Conservation (phyloP, 148 eudicot genomes). For the Spergularia marina region DNA sequence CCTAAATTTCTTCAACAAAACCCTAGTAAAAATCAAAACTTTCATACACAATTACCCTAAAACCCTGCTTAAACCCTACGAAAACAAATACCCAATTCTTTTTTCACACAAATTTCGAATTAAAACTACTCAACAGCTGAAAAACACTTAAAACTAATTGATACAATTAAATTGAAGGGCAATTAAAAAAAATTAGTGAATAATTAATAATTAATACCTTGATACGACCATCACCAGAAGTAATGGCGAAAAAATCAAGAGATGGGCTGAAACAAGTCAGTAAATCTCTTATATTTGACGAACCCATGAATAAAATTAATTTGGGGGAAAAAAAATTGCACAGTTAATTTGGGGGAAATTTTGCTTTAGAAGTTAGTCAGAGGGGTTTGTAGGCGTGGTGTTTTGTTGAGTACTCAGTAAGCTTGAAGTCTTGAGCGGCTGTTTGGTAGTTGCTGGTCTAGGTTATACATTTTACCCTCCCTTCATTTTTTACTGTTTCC, state of each 20-base stretch:
- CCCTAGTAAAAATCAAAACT: not conserved
- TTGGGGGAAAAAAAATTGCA: not conserved
- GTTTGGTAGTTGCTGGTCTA: too few relatives aligned
- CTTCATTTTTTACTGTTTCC: too few relatives aligned
- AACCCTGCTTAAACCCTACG: not conserved
- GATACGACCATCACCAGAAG: constrained; percentile 80
- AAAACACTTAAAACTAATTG: not conserved
- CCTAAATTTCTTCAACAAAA: not conserved
- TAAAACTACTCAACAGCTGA: not conserved
- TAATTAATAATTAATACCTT: constrained; percentile 55
- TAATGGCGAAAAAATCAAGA: constrained; percentile 65
- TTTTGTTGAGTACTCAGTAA: too few relatives aligned
- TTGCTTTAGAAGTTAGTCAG: too few relatives aligned
- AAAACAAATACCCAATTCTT: not conserved
- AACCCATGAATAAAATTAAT: constrained; percentile 31
- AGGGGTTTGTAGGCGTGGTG: too few relatives aligned
- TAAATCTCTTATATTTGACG: constrained; percentile 63
- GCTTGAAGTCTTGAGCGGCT: too few relatives aligned
- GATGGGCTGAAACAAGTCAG: constrained; percentile 77
- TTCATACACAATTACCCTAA: not conserved
- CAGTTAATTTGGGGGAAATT: not conserved
- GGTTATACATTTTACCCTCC: too few relatives aligned
- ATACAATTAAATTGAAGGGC: not conserved
- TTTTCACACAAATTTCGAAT: not conserved
- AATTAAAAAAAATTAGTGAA: not conserved